Evolutionary conservation across 1,284 basidiomycete species (phyloP).

Genomic region (Xerocomus nothofagi): DNA sequence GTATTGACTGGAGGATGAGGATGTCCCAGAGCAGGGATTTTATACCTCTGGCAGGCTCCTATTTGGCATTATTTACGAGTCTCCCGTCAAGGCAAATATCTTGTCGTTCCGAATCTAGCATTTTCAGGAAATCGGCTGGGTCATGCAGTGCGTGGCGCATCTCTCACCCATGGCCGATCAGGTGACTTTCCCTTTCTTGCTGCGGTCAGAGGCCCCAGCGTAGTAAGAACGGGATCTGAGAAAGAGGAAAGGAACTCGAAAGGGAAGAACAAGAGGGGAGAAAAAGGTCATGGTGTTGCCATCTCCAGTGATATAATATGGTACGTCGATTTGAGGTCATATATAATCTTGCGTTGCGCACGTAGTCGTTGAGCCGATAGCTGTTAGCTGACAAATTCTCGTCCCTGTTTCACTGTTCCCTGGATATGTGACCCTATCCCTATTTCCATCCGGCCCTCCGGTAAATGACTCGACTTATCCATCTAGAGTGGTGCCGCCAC

Average conservation of each 20-base stretch:
- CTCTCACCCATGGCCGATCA: too few relatives aligned
- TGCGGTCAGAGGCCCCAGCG: not conserved
- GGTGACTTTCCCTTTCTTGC: too few relatives aligned
- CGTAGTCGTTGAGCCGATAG: not conserved
- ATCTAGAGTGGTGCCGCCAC: too few relatives aligned
- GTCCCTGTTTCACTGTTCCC: not conserved
- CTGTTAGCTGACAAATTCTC: not conserved
- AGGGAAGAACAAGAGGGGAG: not conserved
- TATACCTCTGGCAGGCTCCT: constrained; percentile 8
- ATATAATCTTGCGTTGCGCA: not conserved
- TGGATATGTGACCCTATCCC: not conserved
- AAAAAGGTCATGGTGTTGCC: not conserved
- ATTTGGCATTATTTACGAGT: constrained; percentile 13
- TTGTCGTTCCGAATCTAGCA: not conserved
- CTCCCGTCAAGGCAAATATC: not conserved
- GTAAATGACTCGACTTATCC: not conserved
- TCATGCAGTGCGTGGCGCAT: too few relatives aligned
- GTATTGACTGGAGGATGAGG: not conserved
- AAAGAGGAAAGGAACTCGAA: too few relatives aligned
- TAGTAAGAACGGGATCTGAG: not conserved
- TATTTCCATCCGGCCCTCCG: not conserved
- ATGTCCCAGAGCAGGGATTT: not conserved
- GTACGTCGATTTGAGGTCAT: not conserved
- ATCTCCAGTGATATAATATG: not conserved
- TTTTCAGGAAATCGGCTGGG: too few relatives aligned